Base-by-base conservation (phyloP, 2,329 filamentous ascomycete species). In the Chaetomium sp. region DNA sequence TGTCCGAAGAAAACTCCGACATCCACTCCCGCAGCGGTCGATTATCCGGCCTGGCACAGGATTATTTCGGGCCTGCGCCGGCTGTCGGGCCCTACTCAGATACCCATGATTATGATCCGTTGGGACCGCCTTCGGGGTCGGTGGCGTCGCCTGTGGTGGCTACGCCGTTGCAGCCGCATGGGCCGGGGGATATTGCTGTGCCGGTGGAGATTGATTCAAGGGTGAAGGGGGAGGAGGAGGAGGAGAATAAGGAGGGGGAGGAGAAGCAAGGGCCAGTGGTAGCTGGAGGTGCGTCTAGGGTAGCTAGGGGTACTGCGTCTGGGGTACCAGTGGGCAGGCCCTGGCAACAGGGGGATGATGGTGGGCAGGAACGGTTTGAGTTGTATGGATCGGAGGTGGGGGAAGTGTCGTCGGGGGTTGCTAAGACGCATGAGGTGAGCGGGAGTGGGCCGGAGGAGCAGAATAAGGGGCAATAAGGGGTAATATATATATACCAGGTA, bases 171-270 rank as follows among this genome's bases (percentile, higher is more conserved):
- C 65, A 66, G 45, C 78, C 80, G 6, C 69, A 78, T 10, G 70
- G 68, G 11, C 79, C 79, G 4, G 72, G 70, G 8, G 78, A 81
- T 61, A 79, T 81, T 42, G 67, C 72, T 0, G 70, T 70, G 19
- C 74, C 80, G 4, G 78, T 83, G 3, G 81, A 84, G 70, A 79
- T 84, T 10, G 79, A 76, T 57, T 74, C 75, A 46, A 40, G 55
- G 36, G 4, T 57, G 43, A 54, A 48, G 37, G 54, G 37, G 36
- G 33, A 12, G 33, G 7, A 3, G 47, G 2, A n/a, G 27, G 49
- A 19, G 19, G 19, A 27, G 19, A 27, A 27, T 27, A 27, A 27
- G 19, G 19, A 27, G 19, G 19, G 19, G 19, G 19, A 27, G 19
- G 19, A 27, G 19, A 27, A 27, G 19, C 19, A 27, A 27, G 19